Percentiles rank a stretch among this genome's conserved stretches.
Conservation (phyloP, 805 yeast species). For the Wickerhamiella lipophila region DNA sequence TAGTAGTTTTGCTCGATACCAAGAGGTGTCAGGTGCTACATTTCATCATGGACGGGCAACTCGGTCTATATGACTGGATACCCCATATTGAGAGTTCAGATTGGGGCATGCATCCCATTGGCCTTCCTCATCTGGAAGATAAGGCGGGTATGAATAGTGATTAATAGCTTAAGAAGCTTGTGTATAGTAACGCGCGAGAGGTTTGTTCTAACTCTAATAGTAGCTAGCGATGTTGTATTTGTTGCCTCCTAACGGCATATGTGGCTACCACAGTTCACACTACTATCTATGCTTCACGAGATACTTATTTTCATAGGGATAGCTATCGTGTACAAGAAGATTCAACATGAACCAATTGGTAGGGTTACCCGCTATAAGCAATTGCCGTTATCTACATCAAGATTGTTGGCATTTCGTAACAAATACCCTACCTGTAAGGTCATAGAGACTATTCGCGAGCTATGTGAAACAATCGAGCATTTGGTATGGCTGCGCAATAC, state of each 20-base stretch:
- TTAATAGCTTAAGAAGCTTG: no score
- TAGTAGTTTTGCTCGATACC: no score
- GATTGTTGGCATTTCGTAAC: neutral
- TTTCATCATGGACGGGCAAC: no score
- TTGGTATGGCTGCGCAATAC: neutral
- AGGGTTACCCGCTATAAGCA: neutral
- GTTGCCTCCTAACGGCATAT: no score
- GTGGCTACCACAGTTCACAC: no score
- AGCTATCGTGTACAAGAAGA: neutral
- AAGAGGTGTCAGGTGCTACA: no score
- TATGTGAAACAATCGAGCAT: neutral
- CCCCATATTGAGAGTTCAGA: neutral
- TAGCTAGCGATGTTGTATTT: neutral
- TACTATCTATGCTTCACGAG: neutral
- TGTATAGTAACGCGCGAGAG: no score
- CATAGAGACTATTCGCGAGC: neutral
- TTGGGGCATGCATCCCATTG: constrained; percentile 1
- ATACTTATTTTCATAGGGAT: neutral
- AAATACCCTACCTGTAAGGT: neutral
- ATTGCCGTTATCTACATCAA: neutral
- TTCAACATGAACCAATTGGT: neutral
- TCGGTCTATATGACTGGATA: no score
- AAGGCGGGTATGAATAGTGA: neutral
- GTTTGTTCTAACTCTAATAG: no score
- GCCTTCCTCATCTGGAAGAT: neutral